Conservation (phyloP, 2,329 filamentous ascomycete genomes). For the Diaporthe aspalathi region DNA sequence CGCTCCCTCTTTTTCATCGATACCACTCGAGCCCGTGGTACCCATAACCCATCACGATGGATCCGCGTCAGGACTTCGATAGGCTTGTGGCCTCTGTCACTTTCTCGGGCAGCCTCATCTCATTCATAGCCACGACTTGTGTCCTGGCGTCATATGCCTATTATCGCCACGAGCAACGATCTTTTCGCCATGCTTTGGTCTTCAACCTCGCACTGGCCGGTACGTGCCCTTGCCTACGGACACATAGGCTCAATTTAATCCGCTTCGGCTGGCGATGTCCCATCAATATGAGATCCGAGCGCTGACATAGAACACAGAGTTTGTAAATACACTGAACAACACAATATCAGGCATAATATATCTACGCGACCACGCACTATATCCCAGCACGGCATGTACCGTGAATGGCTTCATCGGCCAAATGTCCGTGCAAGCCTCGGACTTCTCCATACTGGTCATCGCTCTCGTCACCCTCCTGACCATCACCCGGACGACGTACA, state of each 20-base stretch:
- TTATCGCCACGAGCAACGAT: slow-evolving; percentile 41
- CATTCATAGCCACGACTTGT: slow-evolving; percentile 35
- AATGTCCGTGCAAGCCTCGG: slow-evolving; percentile 56
- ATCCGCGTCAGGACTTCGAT: slow-evolving; percentile 26
- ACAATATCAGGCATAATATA: slow-evolving; percentile 53
- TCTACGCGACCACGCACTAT: slow-evolving; percentile 45
- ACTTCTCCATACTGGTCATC: slow-evolving; percentile 58
- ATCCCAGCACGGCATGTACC: slow-evolving; percentile 49
- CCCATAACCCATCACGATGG: slow-evolving; percentile 26
- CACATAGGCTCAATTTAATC: not conserved
- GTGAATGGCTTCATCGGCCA: slow-evolving; percentile 59
- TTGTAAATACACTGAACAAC: slow-evolving; percentile 57
- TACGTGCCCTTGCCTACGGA: slow-evolving; percentile 35
- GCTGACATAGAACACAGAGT: slow-evolving; percentile 46
- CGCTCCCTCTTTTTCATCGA: not conserved
- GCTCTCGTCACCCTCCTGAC: slow-evolving; percentile 47
- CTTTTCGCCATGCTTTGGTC: slow-evolving; percentile 43
- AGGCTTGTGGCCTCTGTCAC: slow-evolving; percentile 35
- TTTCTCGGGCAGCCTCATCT: slow-evolving; percentile 40
- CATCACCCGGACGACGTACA: slow-evolving; percentile 47
- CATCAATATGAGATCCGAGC: not conserved
- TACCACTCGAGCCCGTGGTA: not conserved
- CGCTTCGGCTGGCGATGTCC: not conserved
- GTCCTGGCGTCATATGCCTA: slow-evolving; percentile 39
- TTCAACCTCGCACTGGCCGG: slow-evolving; percentile 43